Conservation (phyloP, 2,329 filamentous ascomycete genomes). For the Aureobasidium sp. region DNA sequence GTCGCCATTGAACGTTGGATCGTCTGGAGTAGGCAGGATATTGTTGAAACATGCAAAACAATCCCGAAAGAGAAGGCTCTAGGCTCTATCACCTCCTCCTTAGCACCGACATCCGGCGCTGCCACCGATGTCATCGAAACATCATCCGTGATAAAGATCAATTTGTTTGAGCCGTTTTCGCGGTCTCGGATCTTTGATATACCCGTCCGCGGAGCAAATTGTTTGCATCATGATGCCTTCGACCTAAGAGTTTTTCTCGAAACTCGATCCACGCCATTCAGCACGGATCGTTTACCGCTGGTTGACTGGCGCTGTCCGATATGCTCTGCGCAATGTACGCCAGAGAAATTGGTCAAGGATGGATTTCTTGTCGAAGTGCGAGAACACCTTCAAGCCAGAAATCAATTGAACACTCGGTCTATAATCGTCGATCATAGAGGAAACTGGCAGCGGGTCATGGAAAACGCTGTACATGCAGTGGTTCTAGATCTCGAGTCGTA, state of each 20-base stretch:
- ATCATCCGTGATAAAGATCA: neutral
- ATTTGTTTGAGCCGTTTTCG: neutral
- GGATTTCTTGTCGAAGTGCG: neutral
- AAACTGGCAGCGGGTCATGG: slow-evolving; percentile 40
- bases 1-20: neutral
- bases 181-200: neutral
- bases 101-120: neutral
- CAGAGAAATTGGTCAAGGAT: neutral
- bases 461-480: neutral
- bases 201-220: neutral
- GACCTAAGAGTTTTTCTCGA: neutral
- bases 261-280: neutral
- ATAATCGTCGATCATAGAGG: slow-evolving; percentile 58
- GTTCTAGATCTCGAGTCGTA: neutral
- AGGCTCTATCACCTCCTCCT: neutral
- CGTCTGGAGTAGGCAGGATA: neutral
- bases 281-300: neutral
- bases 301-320: neutral
- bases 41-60: neutral
- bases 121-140: neutral
- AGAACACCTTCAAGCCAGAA: slow-evolving; percentile 35
- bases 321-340: neutral
- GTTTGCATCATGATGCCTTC: neutral
- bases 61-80: neutral
- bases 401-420: slow-evolving; percentile 44